A percentile compares a stretch with the other conserved stretches of the same genome.
These are phyloP conservation scores for Aquilaria yunnanensis DNA, from an alignment of 345 rosid species.

Conservation along the genomic window DNA sequence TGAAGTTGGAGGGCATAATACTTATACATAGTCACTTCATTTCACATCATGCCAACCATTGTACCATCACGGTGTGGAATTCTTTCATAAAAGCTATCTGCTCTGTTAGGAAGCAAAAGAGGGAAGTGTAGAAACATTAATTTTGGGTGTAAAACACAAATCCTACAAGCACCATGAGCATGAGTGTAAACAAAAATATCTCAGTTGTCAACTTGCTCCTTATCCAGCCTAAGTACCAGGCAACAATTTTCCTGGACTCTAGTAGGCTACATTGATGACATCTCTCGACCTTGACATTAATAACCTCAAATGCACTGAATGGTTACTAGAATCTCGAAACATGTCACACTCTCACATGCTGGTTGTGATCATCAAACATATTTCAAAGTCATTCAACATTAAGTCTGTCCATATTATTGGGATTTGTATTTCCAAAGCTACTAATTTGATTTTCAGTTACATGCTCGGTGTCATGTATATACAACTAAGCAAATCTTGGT, in stretches of 20 bases:
- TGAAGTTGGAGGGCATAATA: no score
- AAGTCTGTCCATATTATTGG: background rate
- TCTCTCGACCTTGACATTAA: background rate
- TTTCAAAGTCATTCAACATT: background rate
- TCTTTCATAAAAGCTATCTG: background rate
- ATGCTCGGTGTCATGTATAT: background rate
- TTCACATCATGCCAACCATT: no score
- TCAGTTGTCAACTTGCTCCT: background rate
- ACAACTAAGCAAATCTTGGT: background rate
- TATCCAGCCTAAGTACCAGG: background rate
- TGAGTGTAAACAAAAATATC: background rate
- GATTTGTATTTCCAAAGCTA: background rate
- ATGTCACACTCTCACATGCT: background rate
- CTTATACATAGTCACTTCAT: no score
- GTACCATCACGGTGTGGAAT: background rate
- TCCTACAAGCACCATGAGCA: no score
- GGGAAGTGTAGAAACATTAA: background rate
- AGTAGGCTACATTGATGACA: background rate
- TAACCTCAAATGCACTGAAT: no score
- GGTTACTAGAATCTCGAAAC: background rate
- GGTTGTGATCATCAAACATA: background rate
- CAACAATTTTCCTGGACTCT: background rate
- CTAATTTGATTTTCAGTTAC: background rate
- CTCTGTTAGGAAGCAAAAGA: background rate
- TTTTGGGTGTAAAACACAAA: background rate